phyloP scores from a whole-genome alignment of 257 asterid genomes.

The Apocynum venetum region DNA sequence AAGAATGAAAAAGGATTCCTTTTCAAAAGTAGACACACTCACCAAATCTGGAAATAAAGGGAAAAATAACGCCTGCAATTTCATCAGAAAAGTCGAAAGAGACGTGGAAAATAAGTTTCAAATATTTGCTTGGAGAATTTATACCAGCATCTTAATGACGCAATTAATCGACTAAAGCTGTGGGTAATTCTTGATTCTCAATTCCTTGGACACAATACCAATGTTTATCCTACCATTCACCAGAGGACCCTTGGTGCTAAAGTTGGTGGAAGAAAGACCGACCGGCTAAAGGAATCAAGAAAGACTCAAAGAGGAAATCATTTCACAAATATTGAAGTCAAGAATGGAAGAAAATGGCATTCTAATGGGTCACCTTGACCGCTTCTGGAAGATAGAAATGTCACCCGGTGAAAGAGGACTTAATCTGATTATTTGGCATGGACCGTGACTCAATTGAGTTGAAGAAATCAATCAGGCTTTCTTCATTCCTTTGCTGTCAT shows the following conservation, averaged over 20 bases:
- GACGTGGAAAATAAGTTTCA: not conserved
- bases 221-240: not conserved
- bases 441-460: not conserved
- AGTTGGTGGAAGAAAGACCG: not conserved
- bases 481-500: not conserved
- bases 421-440: not conserved
- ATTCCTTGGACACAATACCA: not conserved
- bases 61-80: not conserved
- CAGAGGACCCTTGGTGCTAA: not conserved
- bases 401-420: not conserved
- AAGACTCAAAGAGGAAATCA: not conserved
- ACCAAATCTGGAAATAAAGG: not conserved
- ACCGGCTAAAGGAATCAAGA: not conserved
- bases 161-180: not conserved
- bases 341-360: not conserved
- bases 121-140: not conserved
- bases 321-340: not conserved
- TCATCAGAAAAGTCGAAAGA: not conserved
- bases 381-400: not conserved
- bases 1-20: not conserved
- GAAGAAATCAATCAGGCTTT: not conserved
- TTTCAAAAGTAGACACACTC: not conserved
- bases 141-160: not conserved
- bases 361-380: slow-evolving; percentile 1
- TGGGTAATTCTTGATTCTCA: not conserved